phyloP scores from a whole-genome alignment of 306 rosid species.

The Citrullus amarus region DNA sequence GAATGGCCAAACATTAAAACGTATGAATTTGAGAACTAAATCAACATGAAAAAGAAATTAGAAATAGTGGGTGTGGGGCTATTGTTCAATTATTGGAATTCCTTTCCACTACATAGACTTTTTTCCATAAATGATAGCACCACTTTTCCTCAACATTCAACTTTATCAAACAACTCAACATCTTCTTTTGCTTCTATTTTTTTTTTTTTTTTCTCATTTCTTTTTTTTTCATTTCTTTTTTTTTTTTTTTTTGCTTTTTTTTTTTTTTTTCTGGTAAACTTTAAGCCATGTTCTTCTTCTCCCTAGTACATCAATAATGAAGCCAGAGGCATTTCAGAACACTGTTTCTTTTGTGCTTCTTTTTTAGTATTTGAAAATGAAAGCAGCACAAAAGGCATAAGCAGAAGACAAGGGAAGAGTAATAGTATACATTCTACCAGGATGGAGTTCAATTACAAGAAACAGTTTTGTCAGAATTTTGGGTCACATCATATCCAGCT shows the following conservation, averaged over 20 bases:
- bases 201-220: too few relatives aligned
- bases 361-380: neutral
- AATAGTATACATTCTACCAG: slow-evolving; percentile 4
- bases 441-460: neutral
- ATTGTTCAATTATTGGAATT: neutral
- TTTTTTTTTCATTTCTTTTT: too few relatives aligned
- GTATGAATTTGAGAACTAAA: neutral
- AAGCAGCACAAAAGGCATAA: neutral
- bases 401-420: neutral
- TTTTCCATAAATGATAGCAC: neutral
- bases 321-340: neutral
- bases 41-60: neutral
- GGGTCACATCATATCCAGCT: neutral
- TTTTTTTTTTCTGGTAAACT: neutral
- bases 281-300: neutral
- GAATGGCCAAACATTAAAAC: neutral
- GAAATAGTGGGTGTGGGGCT: neutral
- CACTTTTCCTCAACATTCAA: neutral
- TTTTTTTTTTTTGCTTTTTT: neutral
- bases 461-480: slow-evolving; percentile 3
- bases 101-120: neutral
- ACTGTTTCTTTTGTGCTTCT: neutral
- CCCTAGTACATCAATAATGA: neutral
- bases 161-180: neutral
- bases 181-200: neutral